phyloP scores from a whole-genome alignment of 192 early-diverging fungal genomes.

The Umbelopsis sp. region DNA sequence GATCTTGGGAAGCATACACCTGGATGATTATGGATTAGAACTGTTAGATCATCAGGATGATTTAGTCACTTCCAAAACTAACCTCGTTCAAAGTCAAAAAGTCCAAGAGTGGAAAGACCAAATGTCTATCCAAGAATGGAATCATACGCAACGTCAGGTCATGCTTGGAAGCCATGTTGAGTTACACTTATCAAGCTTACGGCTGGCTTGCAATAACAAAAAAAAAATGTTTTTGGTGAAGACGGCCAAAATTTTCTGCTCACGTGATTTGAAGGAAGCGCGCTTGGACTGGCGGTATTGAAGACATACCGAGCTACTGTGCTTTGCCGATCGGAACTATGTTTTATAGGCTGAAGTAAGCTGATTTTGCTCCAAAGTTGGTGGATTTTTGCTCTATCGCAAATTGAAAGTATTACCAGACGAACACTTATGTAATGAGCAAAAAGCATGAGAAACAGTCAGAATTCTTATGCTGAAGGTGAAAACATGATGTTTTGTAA shows the following conservation, averaged over 20 bases:
- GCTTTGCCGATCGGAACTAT: too few relatives aligned
- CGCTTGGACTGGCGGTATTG: too few relatives aligned
- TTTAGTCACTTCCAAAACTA: not conserved
- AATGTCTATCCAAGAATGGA: conserved; percentile 90
- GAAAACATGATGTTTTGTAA: not conserved
- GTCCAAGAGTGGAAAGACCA: conserved; percentile 89
- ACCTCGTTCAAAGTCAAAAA: conserved; percentile 84
- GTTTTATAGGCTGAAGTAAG: not conserved
- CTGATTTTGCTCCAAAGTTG: not conserved
- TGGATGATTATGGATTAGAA: conserved; percentile 34
- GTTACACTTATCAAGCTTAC: conserved; percentile 11
- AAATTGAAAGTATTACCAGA: not conserved
- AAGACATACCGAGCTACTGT: too few relatives aligned
- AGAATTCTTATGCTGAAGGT: not conserved
- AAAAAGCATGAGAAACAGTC: not conserved
- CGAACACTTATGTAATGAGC: not conserved
- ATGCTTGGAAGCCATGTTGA: conserved; percentile 61
- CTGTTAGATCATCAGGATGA: not conserved
- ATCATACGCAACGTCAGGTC: conserved; percentile 84
- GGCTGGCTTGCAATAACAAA: not conserved
- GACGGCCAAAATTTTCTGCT: not conserved
- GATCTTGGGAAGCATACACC: conserved; percentile 77
- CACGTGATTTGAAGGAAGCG: not conserved
- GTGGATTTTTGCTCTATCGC: not conserved
- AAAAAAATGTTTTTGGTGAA: conserved; percentile 1